Evolutionary conservation across 257 asterid species (phyloP).

Genomic region (Nicotiana benthamiana): DNA sequence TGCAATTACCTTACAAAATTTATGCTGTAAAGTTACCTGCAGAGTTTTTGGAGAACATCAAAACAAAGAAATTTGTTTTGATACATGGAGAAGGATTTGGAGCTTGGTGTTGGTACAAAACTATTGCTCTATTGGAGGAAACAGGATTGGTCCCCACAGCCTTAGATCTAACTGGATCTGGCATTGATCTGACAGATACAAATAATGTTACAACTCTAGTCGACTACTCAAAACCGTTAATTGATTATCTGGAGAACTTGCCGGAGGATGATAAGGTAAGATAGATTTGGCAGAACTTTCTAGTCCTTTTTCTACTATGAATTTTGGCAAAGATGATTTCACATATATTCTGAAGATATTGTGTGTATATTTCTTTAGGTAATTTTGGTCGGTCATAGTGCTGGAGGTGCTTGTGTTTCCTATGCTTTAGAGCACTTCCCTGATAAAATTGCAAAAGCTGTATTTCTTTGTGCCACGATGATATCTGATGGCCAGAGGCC

Average conservation of each 20-base stretch:
- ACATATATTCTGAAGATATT: background rate
- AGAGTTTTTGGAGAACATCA: conserved; percentile 70
- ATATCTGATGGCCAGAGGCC: conserved; percentile 77
- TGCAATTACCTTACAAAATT: conserved; percentile 2
- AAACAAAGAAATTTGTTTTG: conserved; percentile 76
- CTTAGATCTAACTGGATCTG: conserved; percentile 86
- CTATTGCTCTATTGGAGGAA: conserved; percentile 79
- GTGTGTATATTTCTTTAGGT: conserved; percentile 37
- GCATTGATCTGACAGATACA: conserved; percentile 63
- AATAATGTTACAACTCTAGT: conserved; percentile 53
- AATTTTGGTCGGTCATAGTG: conserved; percentile 88
- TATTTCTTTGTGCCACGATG: conserved; percentile 85
- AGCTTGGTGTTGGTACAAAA: conserved; percentile 99
- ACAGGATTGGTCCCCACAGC: conserved; percentile 66
- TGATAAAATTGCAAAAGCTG: conserved; percentile 65
- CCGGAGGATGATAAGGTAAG: conserved; percentile 70
- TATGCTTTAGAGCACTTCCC: conserved; percentile 73
- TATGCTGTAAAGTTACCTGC: conserved; percentile 42
- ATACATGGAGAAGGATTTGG: conserved; percentile 99
- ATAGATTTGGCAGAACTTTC: background rate
- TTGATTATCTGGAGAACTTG: conserved; percentile 63
- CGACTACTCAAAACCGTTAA: conserved; percentile 77
- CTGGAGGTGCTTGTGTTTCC: conserved; percentile 94
- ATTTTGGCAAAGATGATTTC: background rate
- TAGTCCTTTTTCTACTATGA: background rate